Base-by-base conservation (phyloP, 148 eudicot genomes). In the Nepenthes gracilis region DNA sequence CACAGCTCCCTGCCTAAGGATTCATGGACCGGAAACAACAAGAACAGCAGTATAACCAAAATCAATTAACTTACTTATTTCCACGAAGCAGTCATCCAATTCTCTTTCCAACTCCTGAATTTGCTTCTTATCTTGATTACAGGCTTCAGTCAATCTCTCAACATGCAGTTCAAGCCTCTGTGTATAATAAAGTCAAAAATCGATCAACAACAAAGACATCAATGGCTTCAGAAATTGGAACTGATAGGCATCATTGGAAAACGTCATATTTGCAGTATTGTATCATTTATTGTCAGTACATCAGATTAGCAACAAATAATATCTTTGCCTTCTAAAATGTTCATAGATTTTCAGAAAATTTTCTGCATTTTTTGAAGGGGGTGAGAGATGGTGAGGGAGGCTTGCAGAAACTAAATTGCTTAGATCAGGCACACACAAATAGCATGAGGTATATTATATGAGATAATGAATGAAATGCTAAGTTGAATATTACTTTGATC, bases 141-240 rank as follows among this genome's bases (percentile, higher is more conserved):
- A 82, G 35, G 87, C 75, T 52, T 76, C 78, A 40, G 79, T 75
- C 69, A 88, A 63, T 70, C 70, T 74, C 71, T 81, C 77, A 48
- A 78, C 85, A 72, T 88, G 89, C 54, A 69, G 36, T 63, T 83
- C 88, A 60, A 88, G 58, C 59, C 67, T 79, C 96, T 88, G 81
- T 77, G 72, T 33, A 57, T 68, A 66, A 52, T 45, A 59, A 67
- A 67, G 36, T 33, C 50, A 47, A 56, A 5, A 57, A 23, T 36
- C 51, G 40, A 63, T 35, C 58, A 51, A 52, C 33, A 23, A 55
- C 6, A 32, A 37, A 51, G 35, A 38, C 14, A 33, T 33, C 5
- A 11, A 47, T 12, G 36, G 2, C 13, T 36, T 38, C 15, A 23
- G 23, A 15, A 33, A 55, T 1, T 3, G 9, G 2, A 32, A 55